Conservation (phyloP, 2,329 filamentous ascomycete species). For the Davidsoniella australis region DNA sequence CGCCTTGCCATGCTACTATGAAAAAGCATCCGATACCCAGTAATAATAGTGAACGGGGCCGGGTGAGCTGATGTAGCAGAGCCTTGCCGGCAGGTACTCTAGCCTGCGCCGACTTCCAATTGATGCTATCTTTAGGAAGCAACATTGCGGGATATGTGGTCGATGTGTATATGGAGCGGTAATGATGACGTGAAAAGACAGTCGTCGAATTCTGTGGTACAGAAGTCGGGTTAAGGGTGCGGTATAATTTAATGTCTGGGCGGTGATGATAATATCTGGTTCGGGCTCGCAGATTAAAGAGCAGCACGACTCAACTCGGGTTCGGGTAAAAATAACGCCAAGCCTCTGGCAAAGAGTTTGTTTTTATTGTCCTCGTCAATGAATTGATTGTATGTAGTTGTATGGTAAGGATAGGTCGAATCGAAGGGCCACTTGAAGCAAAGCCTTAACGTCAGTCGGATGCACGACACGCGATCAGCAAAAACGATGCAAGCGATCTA, state of each 20-base stretch:
- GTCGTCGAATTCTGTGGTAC: neutral
- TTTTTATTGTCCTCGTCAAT: too few species aligned
- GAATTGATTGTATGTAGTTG: too few species aligned
- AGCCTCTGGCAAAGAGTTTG: too few species aligned
- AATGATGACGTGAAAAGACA: neutral
- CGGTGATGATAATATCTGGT: too few species aligned
- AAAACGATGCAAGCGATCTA: neutral
- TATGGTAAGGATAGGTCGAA: too few species aligned
- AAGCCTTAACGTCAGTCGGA: too few species aligned
- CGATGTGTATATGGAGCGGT: neutral
- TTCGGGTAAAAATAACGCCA: too few species aligned
- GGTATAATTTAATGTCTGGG: neutral
- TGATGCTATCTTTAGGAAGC: conserved; percentile 74
- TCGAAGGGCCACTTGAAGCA: too few species aligned
- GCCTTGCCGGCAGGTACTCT: conserved; percentile 62
- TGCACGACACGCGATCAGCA: too few species aligned
- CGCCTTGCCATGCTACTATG: conserved; percentile 73
- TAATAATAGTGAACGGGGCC: conserved; percentile 61
- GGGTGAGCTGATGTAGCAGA: conserved; percentile 51
- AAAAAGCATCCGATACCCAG: conserved; percentile 53
- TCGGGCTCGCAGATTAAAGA: too few species aligned
- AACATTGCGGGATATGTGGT: conserved; percentile 46
- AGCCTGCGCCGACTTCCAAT: conserved; percentile 79
- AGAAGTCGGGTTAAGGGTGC: neutral
- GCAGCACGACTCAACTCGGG: too few species aligned